Percentiles rank a stretch among this genome's conserved stretches.
Evolutionary conservation across 139 green algal genomes (phyloP).

Genomic region (Volvox africanus): DNA sequence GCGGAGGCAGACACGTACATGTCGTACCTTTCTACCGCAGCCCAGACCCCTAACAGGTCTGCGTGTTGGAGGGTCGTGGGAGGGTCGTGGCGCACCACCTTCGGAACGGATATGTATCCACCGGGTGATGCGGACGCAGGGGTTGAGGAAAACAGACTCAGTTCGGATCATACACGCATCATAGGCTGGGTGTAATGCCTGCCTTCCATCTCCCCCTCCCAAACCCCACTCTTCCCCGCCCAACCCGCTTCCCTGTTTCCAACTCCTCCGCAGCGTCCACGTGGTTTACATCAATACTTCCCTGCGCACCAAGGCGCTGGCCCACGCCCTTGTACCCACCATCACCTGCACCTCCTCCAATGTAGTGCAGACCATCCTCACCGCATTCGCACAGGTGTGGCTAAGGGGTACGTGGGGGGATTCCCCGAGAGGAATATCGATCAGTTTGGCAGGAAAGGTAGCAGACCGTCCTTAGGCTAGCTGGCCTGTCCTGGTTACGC

Average conservation of each 20-base stretch:
- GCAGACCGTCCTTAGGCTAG: too few relatives aligned
- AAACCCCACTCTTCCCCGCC: neutral
- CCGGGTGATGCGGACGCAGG: too few relatives aligned
- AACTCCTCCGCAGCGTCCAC: slow-evolving; percentile 79
- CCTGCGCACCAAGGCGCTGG: slow-evolving; percentile 91
- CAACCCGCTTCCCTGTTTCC: neutral
- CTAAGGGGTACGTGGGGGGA: neutral
- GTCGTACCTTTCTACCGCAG: slow-evolving; percentile 78
- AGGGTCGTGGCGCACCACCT: neutral
- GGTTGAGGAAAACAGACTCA: too few relatives aligned
- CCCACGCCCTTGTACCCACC: slow-evolving; percentile 90
- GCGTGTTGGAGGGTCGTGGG: neutral
- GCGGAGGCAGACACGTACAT: slow-evolving; percentile 86
- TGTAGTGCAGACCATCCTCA: slow-evolving; percentile 97
- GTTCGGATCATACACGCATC: too few relatives aligned
- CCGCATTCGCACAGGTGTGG: slow-evolving; percentile 86
- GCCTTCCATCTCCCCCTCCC: neutral
- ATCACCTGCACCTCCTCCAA: slow-evolving; percentile 99
- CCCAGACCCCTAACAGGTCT: slow-evolving; percentile 24
- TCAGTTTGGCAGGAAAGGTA: too few relatives aligned
- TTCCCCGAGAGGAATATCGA: neutral
- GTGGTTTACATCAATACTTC: slow-evolving; percentile 99
- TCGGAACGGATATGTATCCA: too few relatives aligned
- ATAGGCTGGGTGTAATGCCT: neutral
- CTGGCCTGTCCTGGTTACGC: too few relatives aligned